These are phyloP conservation scores for Chaetoceros muelleri DNA, from an alignment of 108 stramenopile species.

Conservation along the genomic window DNA sequence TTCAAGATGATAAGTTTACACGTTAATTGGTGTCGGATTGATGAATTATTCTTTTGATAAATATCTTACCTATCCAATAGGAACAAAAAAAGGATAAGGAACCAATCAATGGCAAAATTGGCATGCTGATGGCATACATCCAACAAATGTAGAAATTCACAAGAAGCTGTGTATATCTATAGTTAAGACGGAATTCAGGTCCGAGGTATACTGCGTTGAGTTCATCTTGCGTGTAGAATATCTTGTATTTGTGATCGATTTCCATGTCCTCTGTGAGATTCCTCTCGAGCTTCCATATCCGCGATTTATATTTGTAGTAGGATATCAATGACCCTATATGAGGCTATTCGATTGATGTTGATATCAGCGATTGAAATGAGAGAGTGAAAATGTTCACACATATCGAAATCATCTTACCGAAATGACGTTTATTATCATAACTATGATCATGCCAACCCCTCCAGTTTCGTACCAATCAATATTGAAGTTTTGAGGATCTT, in stretches of 20 bases:
- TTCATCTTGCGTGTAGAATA: slow-evolving; percentile 53
- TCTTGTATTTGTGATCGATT: slow-evolving; percentile 14
- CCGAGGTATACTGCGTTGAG: slow-evolving; percentile 52
- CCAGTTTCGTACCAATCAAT: slow-evolving; percentile 45
- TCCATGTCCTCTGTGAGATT: slow-evolving; percentile 16
- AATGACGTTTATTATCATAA: slow-evolving; percentile 29
- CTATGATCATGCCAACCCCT: slow-evolving; percentile 28
- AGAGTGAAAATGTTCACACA: too few species aligned
- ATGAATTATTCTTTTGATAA: background rate
- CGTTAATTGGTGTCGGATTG: too few species aligned
- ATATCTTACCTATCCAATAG: slow-evolving; percentile 36
- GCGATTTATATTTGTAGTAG: slow-evolving; percentile 19
- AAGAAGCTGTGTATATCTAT: slow-evolving; percentile 51
- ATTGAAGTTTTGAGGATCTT: slow-evolving; percentile 34
- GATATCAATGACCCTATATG: slow-evolving; percentile 29
- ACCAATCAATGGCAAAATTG: slow-evolving; percentile 52
- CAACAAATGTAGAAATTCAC: slow-evolving; percentile 67
- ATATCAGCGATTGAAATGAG: too few species aligned
- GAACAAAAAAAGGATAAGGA: slow-evolving; percentile 38
- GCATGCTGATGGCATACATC: slow-evolving; percentile 65
- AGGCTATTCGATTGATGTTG: too few species aligned
- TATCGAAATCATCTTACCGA: too few species aligned
- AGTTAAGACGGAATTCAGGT: slow-evolving; percentile 41
- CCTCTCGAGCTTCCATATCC: slow-evolving; percentile 24
- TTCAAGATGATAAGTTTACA: too few species aligned